Conservation (phyloP, 2,329 filamentous ascomycete species). For the Bisporella sp. region DNA sequence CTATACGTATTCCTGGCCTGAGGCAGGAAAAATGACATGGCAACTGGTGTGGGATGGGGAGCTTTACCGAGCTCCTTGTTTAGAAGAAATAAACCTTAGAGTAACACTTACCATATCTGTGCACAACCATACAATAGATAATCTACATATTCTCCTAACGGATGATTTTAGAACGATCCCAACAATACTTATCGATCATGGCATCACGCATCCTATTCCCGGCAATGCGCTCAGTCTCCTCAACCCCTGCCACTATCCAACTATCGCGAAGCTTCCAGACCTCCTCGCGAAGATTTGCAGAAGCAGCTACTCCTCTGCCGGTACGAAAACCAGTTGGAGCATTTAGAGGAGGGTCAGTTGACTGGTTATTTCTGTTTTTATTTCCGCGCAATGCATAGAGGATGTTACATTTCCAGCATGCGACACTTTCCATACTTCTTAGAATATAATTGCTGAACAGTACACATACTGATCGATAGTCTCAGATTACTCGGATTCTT, state of each 20-base stretch:
- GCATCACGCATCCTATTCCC: slow-evolving; percentile 35
- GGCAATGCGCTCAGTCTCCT: slow-evolving; percentile 28
- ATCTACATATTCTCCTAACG: not conserved
- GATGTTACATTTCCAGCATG: not conserved
- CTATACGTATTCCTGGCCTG: too few relatives aligned
- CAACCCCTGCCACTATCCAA: slow-evolving; percentile 13
- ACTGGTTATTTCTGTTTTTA: too few relatives aligned
- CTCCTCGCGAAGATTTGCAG: slow-evolving; percentile 30
- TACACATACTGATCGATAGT: not conserved
- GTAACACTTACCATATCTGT: too few relatives aligned
- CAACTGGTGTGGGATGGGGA: too few relatives aligned
- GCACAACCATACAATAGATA: not conserved
- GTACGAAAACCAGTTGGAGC: slow-evolving; percentile 62
- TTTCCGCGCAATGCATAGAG: too few relatives aligned
- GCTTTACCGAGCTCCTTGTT: too few relatives aligned
- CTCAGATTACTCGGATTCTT: slow-evolving; percentile 87
- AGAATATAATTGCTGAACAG: not conserved
- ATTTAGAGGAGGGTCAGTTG: slow-evolving; percentile 63
- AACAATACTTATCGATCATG: slow-evolving; percentile 26
- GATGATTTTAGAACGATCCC: not conserved
- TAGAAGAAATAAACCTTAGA: too few relatives aligned
- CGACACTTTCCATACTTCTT: not conserved
- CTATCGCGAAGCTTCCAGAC: slow-evolving; percentile 28
- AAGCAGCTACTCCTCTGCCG: slow-evolving; percentile 35
- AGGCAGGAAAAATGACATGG: too few relatives aligned